phyloP scores from a whole-genome alignment of 805 yeast genomes.

The Ogataea trehalophila region DNA sequence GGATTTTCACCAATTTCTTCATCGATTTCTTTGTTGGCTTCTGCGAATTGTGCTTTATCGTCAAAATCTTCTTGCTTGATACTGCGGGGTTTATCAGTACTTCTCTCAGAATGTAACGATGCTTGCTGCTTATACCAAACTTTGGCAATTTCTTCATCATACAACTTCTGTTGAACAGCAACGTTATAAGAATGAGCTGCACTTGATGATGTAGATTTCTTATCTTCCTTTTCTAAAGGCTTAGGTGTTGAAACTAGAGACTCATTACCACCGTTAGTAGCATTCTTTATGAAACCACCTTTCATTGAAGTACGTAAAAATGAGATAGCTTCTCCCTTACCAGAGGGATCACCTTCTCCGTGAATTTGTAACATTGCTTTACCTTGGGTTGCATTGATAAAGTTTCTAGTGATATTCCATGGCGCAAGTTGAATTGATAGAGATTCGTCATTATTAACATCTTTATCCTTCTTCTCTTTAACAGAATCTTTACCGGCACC shows the following conservation, averaged over 20 bases:
- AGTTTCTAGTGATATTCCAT: slow-evolving; percentile 91
- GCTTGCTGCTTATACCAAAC: slow-evolving; percentile 86
- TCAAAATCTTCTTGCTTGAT: slow-evolving; percentile 13
- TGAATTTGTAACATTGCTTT: slow-evolving; percentile 94
- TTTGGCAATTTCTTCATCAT: slow-evolving; percentile 81
- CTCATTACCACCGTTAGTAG: slow-evolving; percentile 10
- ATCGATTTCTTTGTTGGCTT: slow-evolving; percentile 18
- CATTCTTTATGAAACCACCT: slow-evolving; percentile 62
- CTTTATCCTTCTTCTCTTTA: slow-evolving; percentile 18
- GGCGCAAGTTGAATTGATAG: slow-evolving; percentile 85
- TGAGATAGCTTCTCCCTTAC: slow-evolving; percentile 84
- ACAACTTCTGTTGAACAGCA: slow-evolving; percentile 82
- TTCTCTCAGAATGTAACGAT: slow-evolving; percentile 39
- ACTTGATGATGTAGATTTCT: slow-evolving; percentile 34
- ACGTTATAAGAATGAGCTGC: slow-evolving; percentile 74
- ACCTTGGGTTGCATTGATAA: slow-evolving; percentile 90
- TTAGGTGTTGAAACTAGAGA: slow-evolving; percentile 16
- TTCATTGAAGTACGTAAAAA: slow-evolving; percentile 90
- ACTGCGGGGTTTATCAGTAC: slow-evolving; percentile 20
- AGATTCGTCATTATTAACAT: slow-evolving; percentile 46
- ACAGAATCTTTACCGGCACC: slow-evolving; percentile 3
- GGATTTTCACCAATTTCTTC: slow-evolving; percentile 29
- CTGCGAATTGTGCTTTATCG: slow-evolving; percentile 27
- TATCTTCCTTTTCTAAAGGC: slow-evolving; percentile 25
- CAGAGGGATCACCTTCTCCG: slow-evolving; percentile 94